Percentiles rank a stretch among this genome's conserved stretches.
Evolutionary conservation across 2,329 filamentous ascomycete species (phyloP).

Genomic region (Mycosphaerella sp.): DNA sequence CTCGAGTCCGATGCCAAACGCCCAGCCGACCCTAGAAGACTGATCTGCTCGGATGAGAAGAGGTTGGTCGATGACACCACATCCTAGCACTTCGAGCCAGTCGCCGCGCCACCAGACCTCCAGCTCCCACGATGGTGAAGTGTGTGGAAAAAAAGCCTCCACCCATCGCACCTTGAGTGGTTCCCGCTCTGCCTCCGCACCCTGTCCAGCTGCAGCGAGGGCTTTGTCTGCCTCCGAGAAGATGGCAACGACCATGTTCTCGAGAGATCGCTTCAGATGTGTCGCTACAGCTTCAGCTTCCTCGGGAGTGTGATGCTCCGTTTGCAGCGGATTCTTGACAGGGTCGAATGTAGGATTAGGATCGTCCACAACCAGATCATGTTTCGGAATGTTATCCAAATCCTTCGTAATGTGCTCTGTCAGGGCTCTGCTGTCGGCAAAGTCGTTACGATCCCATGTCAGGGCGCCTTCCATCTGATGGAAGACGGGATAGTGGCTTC

Average conservation of each 20-base stretch:
- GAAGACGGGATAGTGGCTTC: constrained; percentile 92
- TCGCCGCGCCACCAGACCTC: constrained; percentile 92
- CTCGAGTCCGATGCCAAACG: constrained; percentile 90
- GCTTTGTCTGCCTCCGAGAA: constrained; percentile 71
- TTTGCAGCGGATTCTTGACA: constrained; percentile 77
- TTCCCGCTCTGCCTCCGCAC: constrained; percentile 45
- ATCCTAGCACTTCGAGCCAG: constrained; percentile 96
- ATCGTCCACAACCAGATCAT: constrained; percentile 74
- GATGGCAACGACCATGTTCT: constrained; percentile 82
- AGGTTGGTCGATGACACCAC: constrained; percentile 77
- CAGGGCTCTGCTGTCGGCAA: constrained; percentile 48
- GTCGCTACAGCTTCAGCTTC: constrained; percentile 77
- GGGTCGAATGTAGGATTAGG: constrained; percentile 70
- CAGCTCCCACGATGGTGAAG: constrained; percentile 89
- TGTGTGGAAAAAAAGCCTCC: constrained; percentile 96
- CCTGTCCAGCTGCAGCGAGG: constrained; percentile 41
- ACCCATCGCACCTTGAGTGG: constrained; percentile 87
- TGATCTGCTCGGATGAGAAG: constrained; percentile 72
- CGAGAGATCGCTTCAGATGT: constrained; percentile 83
- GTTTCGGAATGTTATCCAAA: constrained; percentile 62
- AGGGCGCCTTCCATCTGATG: constrained; percentile 97
- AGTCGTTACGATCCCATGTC: constrained; percentile 70
- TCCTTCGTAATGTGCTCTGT: constrained; percentile 63
- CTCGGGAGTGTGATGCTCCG: constrained; percentile 59
- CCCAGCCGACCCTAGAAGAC: constrained; percentile 76